Conservation (phyloP, 2,329 filamentous ascomycete genomes). For the Lachnum nothofagi region DNA sequence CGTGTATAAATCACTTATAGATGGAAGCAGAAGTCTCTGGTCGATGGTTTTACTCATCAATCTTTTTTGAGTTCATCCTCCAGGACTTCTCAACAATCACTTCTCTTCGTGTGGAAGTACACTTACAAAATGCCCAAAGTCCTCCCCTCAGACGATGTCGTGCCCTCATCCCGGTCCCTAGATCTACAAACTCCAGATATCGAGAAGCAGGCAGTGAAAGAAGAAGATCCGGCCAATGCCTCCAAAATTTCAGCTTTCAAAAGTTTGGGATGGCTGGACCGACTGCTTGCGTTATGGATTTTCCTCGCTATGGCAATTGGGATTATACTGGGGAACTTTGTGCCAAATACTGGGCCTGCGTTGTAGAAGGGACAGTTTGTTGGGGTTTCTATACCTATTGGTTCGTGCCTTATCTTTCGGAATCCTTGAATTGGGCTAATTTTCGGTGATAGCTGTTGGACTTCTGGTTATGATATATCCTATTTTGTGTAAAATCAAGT, state of each 20-base stretch:
- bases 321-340: constrained; percentile 60
- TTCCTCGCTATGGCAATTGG: constrained; percentile 62
- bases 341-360: constrained; percentile 48
- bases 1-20: neutral
- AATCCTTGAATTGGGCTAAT: neutral
- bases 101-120: too few species aligned
- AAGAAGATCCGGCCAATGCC: neutral
- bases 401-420: constrained; percentile 34
- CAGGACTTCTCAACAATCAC: neutral
- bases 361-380: constrained; percentile 59
- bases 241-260: constrained; percentile 26
- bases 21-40: too few species aligned
- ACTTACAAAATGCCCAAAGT: constrained; percentile 5
- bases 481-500: constrained; percentile 80
- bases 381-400: constrained; percentile 58
- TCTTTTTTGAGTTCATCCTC: constrained; percentile 18
- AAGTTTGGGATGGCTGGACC: constrained; percentile 43
- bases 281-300: constrained; percentile 54
- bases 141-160: constrained; percentile 7
- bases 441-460: constrained; percentile 56
- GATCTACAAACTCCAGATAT: constrained; percentile 2
- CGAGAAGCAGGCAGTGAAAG: constrained; percentile 2
- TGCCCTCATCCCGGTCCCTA: neutral
- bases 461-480: constrained; percentile 92
- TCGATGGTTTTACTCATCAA: neutral